These are phyloP conservation scores for Raddia guianensis DNA, from an alignment of 176 grass and related monocot species.

Conservation along the genomic window DNA sequence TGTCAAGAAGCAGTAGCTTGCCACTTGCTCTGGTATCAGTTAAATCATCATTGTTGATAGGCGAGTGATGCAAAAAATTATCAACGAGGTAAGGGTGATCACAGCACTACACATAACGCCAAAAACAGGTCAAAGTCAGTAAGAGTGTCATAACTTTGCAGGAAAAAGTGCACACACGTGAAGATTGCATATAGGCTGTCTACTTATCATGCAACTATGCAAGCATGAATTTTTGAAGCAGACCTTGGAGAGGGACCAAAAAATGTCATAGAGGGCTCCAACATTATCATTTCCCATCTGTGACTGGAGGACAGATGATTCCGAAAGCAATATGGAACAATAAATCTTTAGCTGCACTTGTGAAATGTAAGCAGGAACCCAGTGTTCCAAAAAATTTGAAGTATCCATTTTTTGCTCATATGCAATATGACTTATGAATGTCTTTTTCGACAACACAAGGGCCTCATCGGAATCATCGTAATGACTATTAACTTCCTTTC, in stretches of 20 bases:
- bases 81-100: constrained; percentile 85
- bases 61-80: constrained; percentile 44
- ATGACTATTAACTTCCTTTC: constrained; percentile 20
- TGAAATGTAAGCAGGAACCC: constrained; percentile 79
- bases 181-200: constrained; percentile 23
- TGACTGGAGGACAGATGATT: constrained; percentile 59
- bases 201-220: constrained; percentile 21
- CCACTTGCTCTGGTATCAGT: constrained; percentile 61
- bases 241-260: constrained; percentile 73
- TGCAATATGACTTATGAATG: constrained; percentile 58
- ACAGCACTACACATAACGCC: constrained; percentile 70
- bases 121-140: constrained; percentile 34
- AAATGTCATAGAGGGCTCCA: constrained; percentile 57
- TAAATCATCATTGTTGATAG: constrained; percentile 36
- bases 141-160: constrained; percentile 21
- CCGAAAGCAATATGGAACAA: constrained; percentile 59
- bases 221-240: constrained; percentile 27
- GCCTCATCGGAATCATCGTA: constrained; percentile 30
- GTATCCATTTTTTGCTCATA: constrained; percentile 62
- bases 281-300: constrained; percentile 52
- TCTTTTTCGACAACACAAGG: constrained; percentile 59
- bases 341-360: constrained; percentile 77
- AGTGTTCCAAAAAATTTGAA: constrained; percentile 77
- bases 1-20: constrained; percentile 77
- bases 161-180: background rate